Evolutionary conservation across 805 yeast genomes (phyloP), one percentile per base, ranked within the genome.

Genomic region (Nakazawaea molendinolei): DNA sequence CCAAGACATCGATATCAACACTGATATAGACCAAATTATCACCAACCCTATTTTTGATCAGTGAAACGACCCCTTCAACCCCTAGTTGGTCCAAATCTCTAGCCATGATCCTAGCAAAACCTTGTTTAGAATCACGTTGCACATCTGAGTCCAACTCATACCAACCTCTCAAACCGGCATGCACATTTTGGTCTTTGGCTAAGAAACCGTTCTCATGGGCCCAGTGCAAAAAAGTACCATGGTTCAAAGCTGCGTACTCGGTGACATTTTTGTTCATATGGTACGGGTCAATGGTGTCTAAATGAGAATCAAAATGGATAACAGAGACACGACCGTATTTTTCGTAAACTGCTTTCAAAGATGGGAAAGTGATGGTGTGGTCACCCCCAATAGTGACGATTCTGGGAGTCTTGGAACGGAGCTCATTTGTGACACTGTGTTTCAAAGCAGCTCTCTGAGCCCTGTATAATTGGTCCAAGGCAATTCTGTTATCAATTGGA

Each of bases 401-500:
- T 40, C 58, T 62, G 32, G 71, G 65, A 28, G 36, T 36, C 3
- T 39, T 34, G 33, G 46, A 44, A 22, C 46, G 48, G 42, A 51
- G 48, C 23, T 49, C 43, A 8, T 45, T 39, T 7, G 59, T 44
- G 23, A 55, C 50, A 8, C 49, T 31, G 36, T 63, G 69, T 34
- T 56, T 57, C 40, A 56, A 64, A 21, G 69, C 58, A 8, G 73
- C 69, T 34, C 74, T 49, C 40, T 65, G 58, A 13, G 69, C 73
- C 28, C 75, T 58, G 49, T 69, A 69, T 67, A 79, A 69, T 51
- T 78, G 85, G 51, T 68, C 61, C 46, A 79, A 59, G 0, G 86
- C 86, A 34, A 79, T 56, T 13, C 68, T 51, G 50, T 77, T 78
- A 54, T 79, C 85, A 53, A 79, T 69, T 5, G 86, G 85, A 3